Base-by-base conservation (phyloP, 257 asterid genomes). In the Ilex aquifolium region DNA sequence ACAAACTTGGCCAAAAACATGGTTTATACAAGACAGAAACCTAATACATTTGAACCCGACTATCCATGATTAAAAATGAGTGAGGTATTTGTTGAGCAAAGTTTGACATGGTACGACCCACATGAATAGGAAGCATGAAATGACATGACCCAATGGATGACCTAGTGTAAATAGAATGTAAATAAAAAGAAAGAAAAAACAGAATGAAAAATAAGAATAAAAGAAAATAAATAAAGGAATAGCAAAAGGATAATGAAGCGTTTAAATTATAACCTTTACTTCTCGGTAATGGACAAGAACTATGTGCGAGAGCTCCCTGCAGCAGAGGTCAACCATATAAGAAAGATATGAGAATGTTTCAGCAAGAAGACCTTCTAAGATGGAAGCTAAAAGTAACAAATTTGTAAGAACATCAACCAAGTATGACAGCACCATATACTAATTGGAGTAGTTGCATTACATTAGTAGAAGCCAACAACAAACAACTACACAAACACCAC, bases 241-340 rank as follows among this genome's bases (percentile, higher is more conserved):
- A 66, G 31, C 3, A 53, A 15, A 53, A 53, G 31, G 31, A 17
- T 44, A 21, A 21, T 7, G 42, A 36, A 36, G 8, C 5, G 2
- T 36, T 0, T 10, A 46, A 10, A 46, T 36, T 44, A 63, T 77
- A 79, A 92, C 99, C 99, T 89, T 82, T 58, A 89, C 94, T 79
- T 85, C 97, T 76, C 89, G 90, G 80, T 92, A 92, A 79, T 92
- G 99, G 68, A 92, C 99, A 60, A 92, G 90, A 72, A 89, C 99
- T 65, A 92, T 92, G 83, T 89, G 85, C 40, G 97, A 87, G 65
- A 74, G 80, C 61, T 80, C 95, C 87, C 97, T 92, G 91, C 63
- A 72, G 66, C 70, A 76, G 71, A 69, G 72, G 65, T 39, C 71
- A 76, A 65, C 58, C 54, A 69, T 14, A 68, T 55, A 69, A 65